Evolutionary conservation across 2,329 filamentous ascomycete genomes (phyloP).

Genomic region (Chrysosporium keratinophilum): DNA sequence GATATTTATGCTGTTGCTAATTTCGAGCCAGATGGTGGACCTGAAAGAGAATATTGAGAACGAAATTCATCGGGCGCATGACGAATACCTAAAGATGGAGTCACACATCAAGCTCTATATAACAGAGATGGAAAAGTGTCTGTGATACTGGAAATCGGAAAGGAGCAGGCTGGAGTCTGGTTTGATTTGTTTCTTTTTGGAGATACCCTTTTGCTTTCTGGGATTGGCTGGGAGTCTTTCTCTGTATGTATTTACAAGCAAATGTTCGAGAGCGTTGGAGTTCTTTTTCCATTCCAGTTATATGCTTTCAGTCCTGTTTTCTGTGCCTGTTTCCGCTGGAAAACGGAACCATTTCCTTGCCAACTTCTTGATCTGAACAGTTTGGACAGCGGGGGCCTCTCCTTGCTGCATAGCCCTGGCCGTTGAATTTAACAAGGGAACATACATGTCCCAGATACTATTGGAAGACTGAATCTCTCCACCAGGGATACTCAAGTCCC

Average conservation of each 20-base stretch:
- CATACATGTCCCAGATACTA: constrained; percentile 39
- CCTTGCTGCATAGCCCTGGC: constrained; percentile 40
- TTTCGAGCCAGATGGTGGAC: constrained; percentile 67
- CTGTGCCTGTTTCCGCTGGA: constrained; percentile 24
- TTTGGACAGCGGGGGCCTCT: constrained; percentile 47
- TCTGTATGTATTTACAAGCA: constrained; percentile 3
- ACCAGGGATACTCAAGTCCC: constrained; percentile 22
- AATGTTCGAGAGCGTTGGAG: background rate
- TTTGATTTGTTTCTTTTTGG: constrained; percentile 25
- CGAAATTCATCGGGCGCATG: constrained; percentile 79
- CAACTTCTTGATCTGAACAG: constrained; percentile 48
- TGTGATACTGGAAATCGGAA: constrained; percentile 32
- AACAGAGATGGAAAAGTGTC: constrained; percentile 93
- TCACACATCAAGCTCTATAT: constrained; percentile 96
- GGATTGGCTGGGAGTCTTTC: constrained; percentile 12
- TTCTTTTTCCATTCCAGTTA: background rate
- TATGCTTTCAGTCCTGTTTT: background rate
- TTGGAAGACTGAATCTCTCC: constrained; percentile 23
- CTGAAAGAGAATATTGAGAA: constrained; percentile 95
- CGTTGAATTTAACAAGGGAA: constrained; percentile 52
- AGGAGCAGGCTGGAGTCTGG: constrained; percentile 30
- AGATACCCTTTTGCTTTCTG: constrained; percentile 15
- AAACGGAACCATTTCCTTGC: constrained; percentile 58
- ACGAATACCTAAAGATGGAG: constrained; percentile 96
- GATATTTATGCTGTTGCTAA: constrained; percentile 16